Percentiles rank a stretch among this genome's conserved stretches.
Conservation (phyloP, 345 rosid species). For the Ailanthus altissimus region DNA sequence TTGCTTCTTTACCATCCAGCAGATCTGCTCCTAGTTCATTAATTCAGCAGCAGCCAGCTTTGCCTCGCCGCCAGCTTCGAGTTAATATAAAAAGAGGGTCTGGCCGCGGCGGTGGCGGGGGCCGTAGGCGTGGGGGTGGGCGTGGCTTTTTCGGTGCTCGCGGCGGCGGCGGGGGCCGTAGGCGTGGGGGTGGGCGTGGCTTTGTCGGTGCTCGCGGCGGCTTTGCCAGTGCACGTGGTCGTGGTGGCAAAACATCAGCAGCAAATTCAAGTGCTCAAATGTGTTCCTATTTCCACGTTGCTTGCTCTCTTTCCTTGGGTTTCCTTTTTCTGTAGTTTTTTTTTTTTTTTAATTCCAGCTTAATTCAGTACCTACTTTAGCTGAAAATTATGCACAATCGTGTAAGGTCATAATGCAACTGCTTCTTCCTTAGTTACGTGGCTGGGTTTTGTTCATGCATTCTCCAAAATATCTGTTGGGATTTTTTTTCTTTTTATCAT, state of each 20-base stretch:
- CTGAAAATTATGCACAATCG: too few species aligned
- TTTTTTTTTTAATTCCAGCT: too few species aligned
- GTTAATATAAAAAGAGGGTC: background rate
- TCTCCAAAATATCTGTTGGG: background rate
- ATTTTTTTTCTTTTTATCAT: too few species aligned
- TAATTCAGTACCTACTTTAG: too few species aligned
- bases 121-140: too few species aligned
- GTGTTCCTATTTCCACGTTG: background rate
- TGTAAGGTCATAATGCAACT: too few species aligned
- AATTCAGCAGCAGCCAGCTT: too few species aligned
- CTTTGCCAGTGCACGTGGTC: background rate
- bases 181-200: background rate
- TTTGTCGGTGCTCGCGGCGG: background rate
- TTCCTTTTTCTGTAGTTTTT: background rate
- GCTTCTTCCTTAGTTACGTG: too few species aligned
- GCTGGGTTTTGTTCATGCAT: too few species aligned
- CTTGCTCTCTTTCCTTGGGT: background rate
- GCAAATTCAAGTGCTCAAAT: background rate
- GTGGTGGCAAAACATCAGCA: background rate
- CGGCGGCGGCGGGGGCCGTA: background rate
- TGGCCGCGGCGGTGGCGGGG: background rate
- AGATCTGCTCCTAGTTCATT: background rate
- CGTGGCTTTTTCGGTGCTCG: background rate
- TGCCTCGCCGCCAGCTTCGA: background rate
- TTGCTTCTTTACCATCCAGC: background rate